Evolutionary conservation across 768 basidiomycete genomes (phyloP), one percentile per base, ranked within the genome.

Genomic region (Cystobasidium ongulense): DNA sequence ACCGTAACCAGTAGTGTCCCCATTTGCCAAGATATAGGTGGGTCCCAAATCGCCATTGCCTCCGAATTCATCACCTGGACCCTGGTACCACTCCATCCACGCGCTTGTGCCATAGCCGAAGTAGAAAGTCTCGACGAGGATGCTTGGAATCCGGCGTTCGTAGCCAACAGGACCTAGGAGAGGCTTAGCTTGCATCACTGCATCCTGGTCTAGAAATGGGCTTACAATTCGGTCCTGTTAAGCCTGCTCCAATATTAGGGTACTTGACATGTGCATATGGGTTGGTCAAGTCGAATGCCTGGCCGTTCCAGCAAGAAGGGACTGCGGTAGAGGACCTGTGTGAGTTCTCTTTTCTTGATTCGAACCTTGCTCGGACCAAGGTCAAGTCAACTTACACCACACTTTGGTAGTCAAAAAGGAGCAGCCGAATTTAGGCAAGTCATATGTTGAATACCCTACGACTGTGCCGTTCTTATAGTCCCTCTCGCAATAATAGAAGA

Each of bases 401-500:
- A 71, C 68, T 39, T 71, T 71, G 21, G 68, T 57, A 15, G 54
- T 54, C 21, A 71, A 38, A 21, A 71, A 54, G 11, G 68, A 71
- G 31, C 68, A 71, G 29, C 68, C 68, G 18, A 35, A 54, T 29
- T 36, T 71, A 10, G 68, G 68, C 33, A 71, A 27, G 13, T 36
- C 33, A 54, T 57, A 71, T 7, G 68, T 35, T 4, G 50, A 36
- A 25, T 35, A 54, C 21, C 52, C 33, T 18, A 36, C 33, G 13
- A 71, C 54, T 18, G 68, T 71, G 25, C 68, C 68, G 38, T 71
- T 71, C 13, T 52, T 27, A 38, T 57, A 71, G 35, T 36, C 33
- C 15, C 53, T 53, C 39, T 71, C 68, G 54, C 68, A 71, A 31
- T 71, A 71, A 36, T 71, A 71, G 54, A 71, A 71, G 68, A 71